phyloP scores from a whole-genome alignment of 306 rosid genomes.

The Styphnolobium japonicum region DNA sequence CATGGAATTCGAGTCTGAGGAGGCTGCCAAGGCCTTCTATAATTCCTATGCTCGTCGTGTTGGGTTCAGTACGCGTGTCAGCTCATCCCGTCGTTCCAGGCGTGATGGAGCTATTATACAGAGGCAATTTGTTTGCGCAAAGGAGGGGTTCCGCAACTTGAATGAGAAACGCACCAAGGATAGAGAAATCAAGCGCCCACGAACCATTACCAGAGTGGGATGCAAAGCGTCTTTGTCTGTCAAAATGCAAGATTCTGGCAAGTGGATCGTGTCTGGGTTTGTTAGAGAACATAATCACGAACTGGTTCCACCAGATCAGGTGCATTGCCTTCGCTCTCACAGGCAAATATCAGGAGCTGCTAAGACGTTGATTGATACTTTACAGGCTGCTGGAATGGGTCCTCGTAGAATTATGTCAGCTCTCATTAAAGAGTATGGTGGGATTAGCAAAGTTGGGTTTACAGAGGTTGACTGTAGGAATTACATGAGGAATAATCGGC shows the following conservation, averaged over 20 bases:
- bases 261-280: conserved; percentile 96
- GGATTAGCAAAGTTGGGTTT: conserved; percentile 94
- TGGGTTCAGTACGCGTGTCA: conserved; percentile 97
- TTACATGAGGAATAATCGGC: conserved; percentile 98
- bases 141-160: conserved; percentile 94
- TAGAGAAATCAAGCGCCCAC: conserved; percentile 93
- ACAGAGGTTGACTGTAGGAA: conserved; percentile 98
- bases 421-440: conserved; percentile 92
- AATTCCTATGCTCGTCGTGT: conserved; percentile 98
- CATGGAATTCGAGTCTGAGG: conserved; percentile 98
- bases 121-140: conserved; percentile 97
- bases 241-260: conserved; percentile 97
- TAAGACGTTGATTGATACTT: conserved; percentile 88
- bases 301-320: conserved; percentile 94
- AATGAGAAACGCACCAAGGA: conserved; percentile 99
- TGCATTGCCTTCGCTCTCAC: conserved; percentile 95
- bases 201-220: conserved; percentile 88
- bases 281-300: conserved; percentile 92
- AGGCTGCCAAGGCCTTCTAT: conserved; percentile 97
- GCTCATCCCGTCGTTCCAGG: conserved; percentile 95
- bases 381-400: conserved; percentile 99
- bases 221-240: conserved; percentile 97
- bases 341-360: conserved; percentile 97
- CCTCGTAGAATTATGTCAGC: conserved; percentile 98
- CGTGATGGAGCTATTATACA: conserved; percentile 97